Conservation (phyloP, 352 stramenopile species). For the Phytophthora ohioensis region DNA sequence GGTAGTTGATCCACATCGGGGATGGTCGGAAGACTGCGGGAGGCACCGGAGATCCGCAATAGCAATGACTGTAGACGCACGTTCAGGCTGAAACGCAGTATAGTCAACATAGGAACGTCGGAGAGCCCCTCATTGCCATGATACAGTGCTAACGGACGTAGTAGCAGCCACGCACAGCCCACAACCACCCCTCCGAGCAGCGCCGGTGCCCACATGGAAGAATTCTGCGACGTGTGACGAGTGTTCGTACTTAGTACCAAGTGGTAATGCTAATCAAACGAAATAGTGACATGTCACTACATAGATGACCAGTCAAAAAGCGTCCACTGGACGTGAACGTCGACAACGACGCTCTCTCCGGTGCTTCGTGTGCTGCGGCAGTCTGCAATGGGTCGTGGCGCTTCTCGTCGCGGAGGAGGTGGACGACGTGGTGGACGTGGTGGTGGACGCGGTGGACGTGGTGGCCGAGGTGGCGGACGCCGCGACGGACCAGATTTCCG, state of each 20-base stretch:
- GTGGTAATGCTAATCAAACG: neutral
- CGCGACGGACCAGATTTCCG: conserved; percentile 57
- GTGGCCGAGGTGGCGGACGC: conserved; percentile 32
- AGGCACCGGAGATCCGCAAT: conserved; percentile 56
- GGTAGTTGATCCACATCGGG: conserved; percentile 55
- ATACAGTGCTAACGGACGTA: conserved; percentile 26
- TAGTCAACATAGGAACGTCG: conserved; percentile 41
- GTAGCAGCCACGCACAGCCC: conserved; percentile 19
- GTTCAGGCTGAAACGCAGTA: conserved; percentile 55
- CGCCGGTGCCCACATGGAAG: conserved; percentile 18
- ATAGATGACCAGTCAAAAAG: conserved; percentile 19
- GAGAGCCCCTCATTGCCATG: conserved; percentile 7
- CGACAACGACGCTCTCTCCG: conserved; percentile 26
- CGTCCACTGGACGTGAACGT: conserved; percentile 7
- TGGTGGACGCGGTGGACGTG: conserved; percentile 29
- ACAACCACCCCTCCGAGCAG: conserved; percentile 4
- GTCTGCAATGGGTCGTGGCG: conserved; percentile 34
- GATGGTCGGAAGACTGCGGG: conserved; percentile 46
- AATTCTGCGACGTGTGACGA: conserved; percentile 32
- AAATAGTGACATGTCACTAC: conserved; percentile 20
- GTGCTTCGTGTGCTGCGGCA: conserved; percentile 18
- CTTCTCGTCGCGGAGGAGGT: conserved; percentile 33
- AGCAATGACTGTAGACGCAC: conserved; percentile 55
- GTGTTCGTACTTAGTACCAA: conserved; percentile 3
- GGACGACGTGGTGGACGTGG: conserved; percentile 40